Conservation (phyloP, 768 basidiomycete genomes). For the Sporobolomyces pararoseus region DNA sequence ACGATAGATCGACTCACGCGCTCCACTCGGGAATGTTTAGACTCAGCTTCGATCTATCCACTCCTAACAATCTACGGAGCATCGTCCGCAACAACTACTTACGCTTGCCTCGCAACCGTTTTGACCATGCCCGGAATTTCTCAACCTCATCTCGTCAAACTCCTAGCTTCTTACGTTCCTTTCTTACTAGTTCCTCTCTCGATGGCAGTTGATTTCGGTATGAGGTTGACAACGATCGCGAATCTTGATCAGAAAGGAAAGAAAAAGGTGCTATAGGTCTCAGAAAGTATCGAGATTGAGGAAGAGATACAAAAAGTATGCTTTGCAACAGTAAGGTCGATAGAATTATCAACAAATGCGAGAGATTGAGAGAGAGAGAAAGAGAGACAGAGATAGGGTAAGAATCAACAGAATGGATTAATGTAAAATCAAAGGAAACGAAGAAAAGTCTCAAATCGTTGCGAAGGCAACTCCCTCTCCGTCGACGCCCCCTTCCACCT, state of each 20-base stretch:
- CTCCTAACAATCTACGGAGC: conserved; percentile 70
- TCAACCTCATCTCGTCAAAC: conserved; percentile 55
- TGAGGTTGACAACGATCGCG: conserved; percentile 39
- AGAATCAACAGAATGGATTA: background rate
- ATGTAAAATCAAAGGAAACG: no score
- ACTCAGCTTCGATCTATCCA: conserved; percentile 54
- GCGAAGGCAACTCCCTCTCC: background rate
- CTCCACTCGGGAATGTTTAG: background rate
- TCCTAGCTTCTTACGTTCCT: conserved; percentile 69
- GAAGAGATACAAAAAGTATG: background rate
- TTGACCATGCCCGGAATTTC: conserved; percentile 56
- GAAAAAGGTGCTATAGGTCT: background rate
- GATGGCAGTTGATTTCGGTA: conserved; percentile 69
- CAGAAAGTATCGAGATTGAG: background rate
- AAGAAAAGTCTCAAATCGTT: background rate
- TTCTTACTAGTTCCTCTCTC: conserved; percentile 68
- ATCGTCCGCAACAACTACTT: conserved; percentile 70
- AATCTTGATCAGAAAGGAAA: background rate
- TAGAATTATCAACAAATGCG: background rate
- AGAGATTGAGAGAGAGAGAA: background rate
- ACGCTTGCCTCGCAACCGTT: conserved; percentile 65
- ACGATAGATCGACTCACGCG: background rate
- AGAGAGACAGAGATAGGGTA: background rate
- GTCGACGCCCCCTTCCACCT: no score
- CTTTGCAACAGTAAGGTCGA: background rate